Conservation (phyloP, 352 stramenopile genomes). For the Peronospora farinosa region DNA sequence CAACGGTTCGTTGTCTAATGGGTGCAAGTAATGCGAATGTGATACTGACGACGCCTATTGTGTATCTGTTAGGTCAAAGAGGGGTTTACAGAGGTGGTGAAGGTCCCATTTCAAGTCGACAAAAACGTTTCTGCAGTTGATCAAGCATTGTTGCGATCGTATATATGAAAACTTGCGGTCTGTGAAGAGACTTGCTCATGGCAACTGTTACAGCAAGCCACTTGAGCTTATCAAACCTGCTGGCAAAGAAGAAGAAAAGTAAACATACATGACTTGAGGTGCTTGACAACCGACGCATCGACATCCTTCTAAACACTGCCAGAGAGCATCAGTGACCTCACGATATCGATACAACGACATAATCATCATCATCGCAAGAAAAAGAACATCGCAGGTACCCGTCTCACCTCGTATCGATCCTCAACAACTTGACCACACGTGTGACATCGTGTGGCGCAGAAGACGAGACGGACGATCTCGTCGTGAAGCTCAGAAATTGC, state of each 20-base stretch:
- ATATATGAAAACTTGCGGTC: slow-evolving; percentile 35
- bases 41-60: slow-evolving; percentile 18
- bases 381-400: not conserved
- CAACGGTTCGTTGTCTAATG: slow-evolving; percentile 25
- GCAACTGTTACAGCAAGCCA: slow-evolving; percentile 53
- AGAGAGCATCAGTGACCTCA: slow-evolving; percentile 22
- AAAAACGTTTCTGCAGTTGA: slow-evolving; percentile 31
- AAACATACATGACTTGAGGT: slow-evolving; percentile 9
- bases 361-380: slow-evolving; percentile 35
- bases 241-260: slow-evolving; percentile 4
- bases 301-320: slow-evolving; percentile 32
- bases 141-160: slow-evolving; percentile 44
- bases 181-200: slow-evolving; percentile 4
- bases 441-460: slow-evolving; percentile 4
- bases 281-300: slow-evolving; percentile 25
- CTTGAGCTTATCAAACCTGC: too few species aligned
- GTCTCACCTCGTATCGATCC: slow-evolving; percentile 11
- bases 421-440: slow-evolving; percentile 12
- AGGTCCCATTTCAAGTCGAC: slow-evolving; percentile 59
- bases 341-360: slow-evolving; percentile 50
- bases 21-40: not conserved
- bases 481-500: too few species aligned
- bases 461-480: too few species aligned
- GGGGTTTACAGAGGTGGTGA: slow-evolving; percentile 66
- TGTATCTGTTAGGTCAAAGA: slow-evolving; percentile 43